Evolutionary conservation across 2,329 filamentous ascomycete genomes (phyloP).

Genomic region (Trichoderma arundinaceum): DNA sequence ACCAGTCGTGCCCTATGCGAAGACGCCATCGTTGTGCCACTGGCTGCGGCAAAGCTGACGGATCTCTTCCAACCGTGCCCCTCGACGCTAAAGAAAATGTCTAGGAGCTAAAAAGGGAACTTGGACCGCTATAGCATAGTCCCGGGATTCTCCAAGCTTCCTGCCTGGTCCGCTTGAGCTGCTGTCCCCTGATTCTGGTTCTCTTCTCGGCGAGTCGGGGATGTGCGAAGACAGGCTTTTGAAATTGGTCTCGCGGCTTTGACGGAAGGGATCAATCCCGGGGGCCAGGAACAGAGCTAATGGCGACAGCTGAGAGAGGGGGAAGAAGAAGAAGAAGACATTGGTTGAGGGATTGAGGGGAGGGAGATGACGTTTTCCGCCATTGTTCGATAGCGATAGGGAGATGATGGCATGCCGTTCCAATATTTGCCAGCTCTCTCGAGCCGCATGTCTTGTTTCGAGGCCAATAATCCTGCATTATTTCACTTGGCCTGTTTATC

Average conservation of each 20-base stretch:
- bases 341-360: conserved; percentile 6
- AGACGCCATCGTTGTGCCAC: background rate
- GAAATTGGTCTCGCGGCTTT: conserved; percentile 2
- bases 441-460: background rate
- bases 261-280: background rate
- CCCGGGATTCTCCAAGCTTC: conserved; percentile 3
- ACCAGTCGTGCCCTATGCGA: no score
- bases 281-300: background rate
- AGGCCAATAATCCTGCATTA: background rate
- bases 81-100: conserved; percentile 28
- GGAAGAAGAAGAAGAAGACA: background rate
- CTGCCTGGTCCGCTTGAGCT: background rate
- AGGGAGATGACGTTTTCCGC: background rate
- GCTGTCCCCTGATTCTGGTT: conserved; percentile 15
- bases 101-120: conserved; percentile 21
- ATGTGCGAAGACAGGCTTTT: conserved; percentile 9
- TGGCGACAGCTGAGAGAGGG: background rate
- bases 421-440: background rate
- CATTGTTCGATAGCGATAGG: background rate
- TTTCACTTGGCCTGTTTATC: background rate
- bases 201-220: conserved; percentile 18
- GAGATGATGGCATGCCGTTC: background rate
- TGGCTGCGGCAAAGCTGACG: background rate
- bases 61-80: background rate
- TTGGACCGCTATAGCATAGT: conserved; percentile 24